Evolutionary conservation across 2,329 filamentous ascomycete species (phyloP), one percentile per base, ranked within the genome.

Genomic region (Alternaria brassicae): DNA sequence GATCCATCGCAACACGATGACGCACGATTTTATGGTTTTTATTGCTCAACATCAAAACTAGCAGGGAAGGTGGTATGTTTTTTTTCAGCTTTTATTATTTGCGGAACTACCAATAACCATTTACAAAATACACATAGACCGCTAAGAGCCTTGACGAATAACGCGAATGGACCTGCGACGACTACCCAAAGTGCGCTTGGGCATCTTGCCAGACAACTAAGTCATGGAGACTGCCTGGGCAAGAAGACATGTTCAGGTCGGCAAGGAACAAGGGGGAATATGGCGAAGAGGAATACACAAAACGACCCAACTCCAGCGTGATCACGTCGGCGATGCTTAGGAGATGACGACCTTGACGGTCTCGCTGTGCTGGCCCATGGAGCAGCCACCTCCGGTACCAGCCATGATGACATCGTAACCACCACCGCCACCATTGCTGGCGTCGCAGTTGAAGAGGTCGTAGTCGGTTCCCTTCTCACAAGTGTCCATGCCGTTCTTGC

Each of bases 381-480:
- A 40, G 71, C 75, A 77, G 32, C 75, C 75, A 56, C 75, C 75
- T 51, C 71, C 68, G 37, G 58, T 57, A 52, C 71, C 74, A 6
- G 48, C 45, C 65, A 72, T 72, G 58, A 60, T 42, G 37, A 61
- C 6, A 61, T 76, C 74, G 61, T 68, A 72, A 56, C 73, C 74
- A 37, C 68, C 66, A 53, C 71, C 70, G 45, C 73, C 71, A 23
- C 72, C 66, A 47, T 56, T 62, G 56, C 47, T 49, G 42, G 68
- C 49, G 1, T 47, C 53, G 69, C 80, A 81, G 61, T 77, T 75
- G 58, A 72, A 56, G 44, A 83, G 74, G 17, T 72, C 57, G 69
- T 82, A 82, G 65, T 69, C 66, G n/a, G 56, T 39, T 23, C 75
- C 73, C n/a, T 65, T 65, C 28, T 70, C 74, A 65, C 80, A 82